These are phyloP conservation scores for Mycena galopus DNA, from an alignment of 768 basidiomycete species.

Conservation along the genomic window DNA sequence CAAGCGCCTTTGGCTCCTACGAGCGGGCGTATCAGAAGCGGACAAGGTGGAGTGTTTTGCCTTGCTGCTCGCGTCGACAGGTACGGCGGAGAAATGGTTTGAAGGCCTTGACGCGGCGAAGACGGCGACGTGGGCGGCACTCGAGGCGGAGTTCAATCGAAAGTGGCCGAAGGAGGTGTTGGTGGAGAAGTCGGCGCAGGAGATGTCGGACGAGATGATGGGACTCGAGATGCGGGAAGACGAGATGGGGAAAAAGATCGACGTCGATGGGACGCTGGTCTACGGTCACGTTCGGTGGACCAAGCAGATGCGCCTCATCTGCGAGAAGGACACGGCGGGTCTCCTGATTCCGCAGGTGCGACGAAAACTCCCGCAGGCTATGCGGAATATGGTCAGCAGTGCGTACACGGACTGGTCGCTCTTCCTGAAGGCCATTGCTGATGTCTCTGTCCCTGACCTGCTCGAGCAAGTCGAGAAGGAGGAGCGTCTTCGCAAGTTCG, in stretches of 20 bases:
- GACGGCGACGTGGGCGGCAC: not conserved
- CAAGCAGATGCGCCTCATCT: not conserved
- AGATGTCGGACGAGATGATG: no score
- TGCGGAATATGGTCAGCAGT: not conserved
- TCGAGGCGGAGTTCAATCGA: not conserved
- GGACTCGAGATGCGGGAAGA: no score
- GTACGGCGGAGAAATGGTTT: not conserved
- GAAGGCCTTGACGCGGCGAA: not conserved
- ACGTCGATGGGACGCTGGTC: no score
- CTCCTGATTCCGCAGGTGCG: conserved; percentile 5
- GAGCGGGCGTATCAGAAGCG: not conserved
- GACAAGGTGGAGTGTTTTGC: not conserved
- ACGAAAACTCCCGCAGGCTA: not conserved
- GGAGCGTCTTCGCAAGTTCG: not conserved
- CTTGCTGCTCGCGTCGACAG: not conserved
- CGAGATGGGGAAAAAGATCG: no score
- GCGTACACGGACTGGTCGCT: not conserved
- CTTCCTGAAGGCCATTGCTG: no score
- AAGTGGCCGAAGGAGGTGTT: conserved; percentile 8
- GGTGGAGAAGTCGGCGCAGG: not conserved
- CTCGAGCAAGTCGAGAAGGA: not conserved
- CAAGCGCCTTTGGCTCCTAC: not conserved
- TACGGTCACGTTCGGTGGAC: not conserved
- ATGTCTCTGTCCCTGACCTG: no score
- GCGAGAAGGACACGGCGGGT: no score